These are phyloP conservation scores for Penicillium decumbens DNA, from an alignment of 2,329 filamentous ascomycete genomes.

Conservation along the genomic window DNA sequence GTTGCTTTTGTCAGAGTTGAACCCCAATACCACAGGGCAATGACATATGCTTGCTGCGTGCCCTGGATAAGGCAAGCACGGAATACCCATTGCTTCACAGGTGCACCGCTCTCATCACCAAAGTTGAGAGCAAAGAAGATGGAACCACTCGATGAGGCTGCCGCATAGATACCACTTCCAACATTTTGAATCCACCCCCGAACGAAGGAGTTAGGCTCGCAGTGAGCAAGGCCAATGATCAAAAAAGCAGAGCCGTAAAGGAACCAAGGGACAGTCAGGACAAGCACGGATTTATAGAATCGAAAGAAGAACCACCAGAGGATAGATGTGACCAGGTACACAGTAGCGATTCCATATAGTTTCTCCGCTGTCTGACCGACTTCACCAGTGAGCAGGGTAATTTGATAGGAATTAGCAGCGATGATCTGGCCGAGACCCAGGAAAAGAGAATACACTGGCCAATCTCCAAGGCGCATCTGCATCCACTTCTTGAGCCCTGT, in stretches of 20 bases:
- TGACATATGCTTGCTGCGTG: constrained; percentile 62
- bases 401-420: constrained; percentile 63
- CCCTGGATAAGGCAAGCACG: constrained; percentile 63
- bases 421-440: constrained; percentile 61
- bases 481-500: constrained; percentile 54
- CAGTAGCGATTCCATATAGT: constrained; percentile 57
- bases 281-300: constrained; percentile 52
- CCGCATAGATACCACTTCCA: constrained; percentile 58
- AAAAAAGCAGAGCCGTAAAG: constrained; percentile 61
- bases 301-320: constrained; percentile 63
- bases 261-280: constrained; percentile 58
- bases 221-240: constrained; percentile 60
- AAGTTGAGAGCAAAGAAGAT: constrained; percentile 66
- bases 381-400: constrained; percentile 62
- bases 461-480: constrained; percentile 56
- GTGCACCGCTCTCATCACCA: constrained; percentile 59
- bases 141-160: constrained; percentile 59
- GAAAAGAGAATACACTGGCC: constrained; percentile 60
- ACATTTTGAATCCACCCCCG: constrained; percentile 57
- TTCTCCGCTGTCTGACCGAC: constrained; percentile 56
- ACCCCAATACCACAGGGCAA: constrained; percentile 65
- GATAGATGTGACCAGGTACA: constrained; percentile 56
- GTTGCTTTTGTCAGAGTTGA: constrained; percentile 49
- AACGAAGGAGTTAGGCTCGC: constrained; percentile 36
- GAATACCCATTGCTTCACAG: constrained; percentile 63